These are phyloP conservation scores for Aspergillus conjunctus DNA, from an alignment of 495 filamentous ascomycete genomes.

Conservation along the genomic window DNA sequence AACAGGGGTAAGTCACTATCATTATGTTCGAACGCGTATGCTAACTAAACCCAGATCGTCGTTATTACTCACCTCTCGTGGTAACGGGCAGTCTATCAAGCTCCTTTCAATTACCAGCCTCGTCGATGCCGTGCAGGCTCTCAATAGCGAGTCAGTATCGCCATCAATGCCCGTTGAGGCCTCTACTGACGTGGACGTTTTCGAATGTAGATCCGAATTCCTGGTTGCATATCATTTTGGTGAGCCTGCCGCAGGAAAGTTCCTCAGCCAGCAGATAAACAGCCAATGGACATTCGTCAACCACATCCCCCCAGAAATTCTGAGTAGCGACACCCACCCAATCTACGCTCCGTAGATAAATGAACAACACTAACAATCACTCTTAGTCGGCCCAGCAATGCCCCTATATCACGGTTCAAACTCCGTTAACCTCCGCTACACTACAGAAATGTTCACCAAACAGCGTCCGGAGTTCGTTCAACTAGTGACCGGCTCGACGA, in stretches of 20 bases:
- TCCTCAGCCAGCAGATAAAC: constrained; percentile 7
- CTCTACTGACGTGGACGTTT: neutral
- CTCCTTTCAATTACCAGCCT: neutral
- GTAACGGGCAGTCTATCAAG: neutral
- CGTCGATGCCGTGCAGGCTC: neutral
- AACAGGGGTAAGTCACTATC: neutral
- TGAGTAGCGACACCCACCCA: neutral
- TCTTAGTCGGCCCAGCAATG: neutral
- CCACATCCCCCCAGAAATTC: neutral
- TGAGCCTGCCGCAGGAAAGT: neutral
- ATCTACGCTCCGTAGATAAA: too few relatives aligned
- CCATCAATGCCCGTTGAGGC: too few relatives aligned
- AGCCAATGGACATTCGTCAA: constrained; percentile 5
- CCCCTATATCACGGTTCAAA: neutral
- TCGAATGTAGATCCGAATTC: neutral
- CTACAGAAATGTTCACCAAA: neutral
- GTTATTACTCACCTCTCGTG: neutral
- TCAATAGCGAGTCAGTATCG: too few relatives aligned
- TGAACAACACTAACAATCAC: neutral
- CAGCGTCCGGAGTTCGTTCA: neutral
- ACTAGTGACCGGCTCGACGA: neutral
- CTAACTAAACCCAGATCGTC: neutral
- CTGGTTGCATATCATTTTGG: constrained; percentile 4
- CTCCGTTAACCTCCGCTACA: neutral
- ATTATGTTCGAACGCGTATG: neutral